Conservation (phyloP, 352 stramenopile species). For the Phytopythium montanum region DNA sequence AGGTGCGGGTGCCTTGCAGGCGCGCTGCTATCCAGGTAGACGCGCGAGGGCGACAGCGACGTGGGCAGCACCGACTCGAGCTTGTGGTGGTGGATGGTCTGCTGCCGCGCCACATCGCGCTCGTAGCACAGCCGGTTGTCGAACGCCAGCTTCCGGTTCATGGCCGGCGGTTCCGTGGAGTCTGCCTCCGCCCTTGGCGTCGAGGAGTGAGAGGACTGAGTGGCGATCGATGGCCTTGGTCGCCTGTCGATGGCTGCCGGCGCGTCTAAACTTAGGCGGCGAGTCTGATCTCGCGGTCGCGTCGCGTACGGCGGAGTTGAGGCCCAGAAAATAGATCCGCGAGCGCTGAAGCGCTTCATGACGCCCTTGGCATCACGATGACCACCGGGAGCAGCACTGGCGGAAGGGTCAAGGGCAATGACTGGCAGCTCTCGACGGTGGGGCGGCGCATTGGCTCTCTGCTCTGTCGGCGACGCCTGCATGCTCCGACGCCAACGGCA, state of each 20-base stretch:
- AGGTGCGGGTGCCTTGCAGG: constrained; percentile 43
- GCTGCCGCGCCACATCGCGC: constrained; percentile 58
- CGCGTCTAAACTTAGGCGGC: background rate
- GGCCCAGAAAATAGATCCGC: background rate
- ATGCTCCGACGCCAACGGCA: no score
- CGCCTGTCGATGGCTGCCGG: background rate
- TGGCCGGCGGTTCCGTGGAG: constrained; percentile 8
- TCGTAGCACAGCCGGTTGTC: constrained; percentile 83
- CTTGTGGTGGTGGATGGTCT: constrained; percentile 63
- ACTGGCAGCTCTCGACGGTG: no score
- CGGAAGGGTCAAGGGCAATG: no score
- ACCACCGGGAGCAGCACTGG: background rate
- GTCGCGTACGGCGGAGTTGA: background rate
- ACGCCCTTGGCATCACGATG: background rate
- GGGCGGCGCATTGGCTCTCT: no score
- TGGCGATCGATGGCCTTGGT: background rate
- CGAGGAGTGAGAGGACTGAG: background rate
- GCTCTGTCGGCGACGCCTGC: no score
- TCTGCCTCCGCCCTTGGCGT: background rate
- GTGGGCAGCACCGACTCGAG: constrained; percentile 58
- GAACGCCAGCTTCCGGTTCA: constrained; percentile 78
- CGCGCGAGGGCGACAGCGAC: constrained; percentile 49
- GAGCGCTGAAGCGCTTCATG: background rate
- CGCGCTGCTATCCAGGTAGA: constrained; percentile 58
- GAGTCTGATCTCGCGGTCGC: background rate